Evolutionary conservation across 2,329 filamentous ascomycete species (phyloP).

Genomic region (Ophiostoma himal-ulmi): DNA sequence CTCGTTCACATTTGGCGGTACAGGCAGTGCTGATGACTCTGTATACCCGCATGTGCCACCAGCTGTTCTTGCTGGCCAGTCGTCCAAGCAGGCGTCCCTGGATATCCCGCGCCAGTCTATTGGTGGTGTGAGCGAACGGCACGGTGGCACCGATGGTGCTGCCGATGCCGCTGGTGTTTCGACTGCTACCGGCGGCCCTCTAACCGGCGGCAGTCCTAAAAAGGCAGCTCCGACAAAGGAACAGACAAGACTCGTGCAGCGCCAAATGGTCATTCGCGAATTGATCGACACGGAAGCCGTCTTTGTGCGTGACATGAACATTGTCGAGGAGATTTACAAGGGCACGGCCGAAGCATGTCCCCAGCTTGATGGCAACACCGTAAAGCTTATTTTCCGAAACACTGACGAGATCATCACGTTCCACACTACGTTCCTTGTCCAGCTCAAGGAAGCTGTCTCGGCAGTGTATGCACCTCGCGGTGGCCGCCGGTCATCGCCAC

Average conservation of each 20-base stretch:
- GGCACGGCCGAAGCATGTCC: constrained; percentile 79
- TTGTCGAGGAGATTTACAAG: constrained; percentile 96
- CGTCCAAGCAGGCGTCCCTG: constrained; percentile 43
- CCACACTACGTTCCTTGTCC: constrained; percentile 69
- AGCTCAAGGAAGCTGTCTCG: constrained; percentile 74
- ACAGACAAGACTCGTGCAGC: constrained; percentile 68
- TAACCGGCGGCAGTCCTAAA: constrained; percentile 26
- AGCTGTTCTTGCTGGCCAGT: constrained; percentile 33
- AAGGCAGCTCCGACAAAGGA: constrained; percentile 47
- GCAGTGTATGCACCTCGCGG: constrained; percentile 66
- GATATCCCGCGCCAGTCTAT: constrained; percentile 39
- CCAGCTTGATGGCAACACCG: constrained; percentile 72
- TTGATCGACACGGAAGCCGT: constrained; percentile 86
- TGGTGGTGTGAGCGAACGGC: constrained; percentile 30
- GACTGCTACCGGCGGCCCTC: background rate
- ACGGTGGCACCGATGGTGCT: constrained; percentile 14
- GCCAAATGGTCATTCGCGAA: constrained; percentile 82
- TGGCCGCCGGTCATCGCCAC: constrained; percentile 27
- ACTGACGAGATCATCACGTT: constrained; percentile 86
- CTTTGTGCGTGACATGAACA: constrained; percentile 93
- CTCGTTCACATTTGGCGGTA: constrained; percentile 38
- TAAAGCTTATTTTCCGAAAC: constrained; percentile 88
- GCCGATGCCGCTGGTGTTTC: background rate
- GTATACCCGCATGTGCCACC: constrained; percentile 24
- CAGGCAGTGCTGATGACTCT: constrained; percentile 19